Evolutionary conservation across 2,329 filamentous ascomycete species (phyloP), one percentile per base, ranked within the genome.

Genomic region (Sporothrix variecibatus): DNA sequence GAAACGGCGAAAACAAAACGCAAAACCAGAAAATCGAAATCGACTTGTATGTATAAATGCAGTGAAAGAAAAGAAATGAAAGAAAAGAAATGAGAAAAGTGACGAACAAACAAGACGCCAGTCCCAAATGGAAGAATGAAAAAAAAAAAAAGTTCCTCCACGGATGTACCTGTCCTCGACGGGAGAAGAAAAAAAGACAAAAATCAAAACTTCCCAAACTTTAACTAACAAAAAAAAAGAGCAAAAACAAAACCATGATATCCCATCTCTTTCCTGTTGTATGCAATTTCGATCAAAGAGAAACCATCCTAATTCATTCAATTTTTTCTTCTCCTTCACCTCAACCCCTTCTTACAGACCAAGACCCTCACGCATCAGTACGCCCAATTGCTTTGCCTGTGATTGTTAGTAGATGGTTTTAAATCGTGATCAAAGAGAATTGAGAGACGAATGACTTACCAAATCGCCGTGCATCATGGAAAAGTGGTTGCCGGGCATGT

Each of bases 401-500:
- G n/a, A 23, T 7, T 58, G 76, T 80, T 77, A 80, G 78, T 58
- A 2, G 68, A 3, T 51, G 11, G 8, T 9, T 28, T 17, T 31
- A 53, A 6, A 9, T 53, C 8, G 23, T 11, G 8, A 28, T 6
- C 1, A n/a, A 56, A 40, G 40, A 38, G 40, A 28, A 53, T 11
- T 20, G 1, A n/a, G 38, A 20, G 64, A 67, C 40, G n/a, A 11
- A 43, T 1, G 2, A 81, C 82, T 77, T 77, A 84, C 83, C 73
- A 82, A 72, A 3, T 85, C 80, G 75, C 89, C 90, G 81, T 91
- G 89, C 90, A 94, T 93, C 91, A 93, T 93, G 26, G 87, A 89
- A 82, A 94, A 93, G 82, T 93, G 91, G 79, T 93, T 92, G 2
- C 91, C 92, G 20, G 88, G 88, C 89, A 93, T 92, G 78, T 91